Base-by-base conservation (phyloP, 2,329 filamentous ascomycete species). In the Penicillium psychrosexuale region DNA sequence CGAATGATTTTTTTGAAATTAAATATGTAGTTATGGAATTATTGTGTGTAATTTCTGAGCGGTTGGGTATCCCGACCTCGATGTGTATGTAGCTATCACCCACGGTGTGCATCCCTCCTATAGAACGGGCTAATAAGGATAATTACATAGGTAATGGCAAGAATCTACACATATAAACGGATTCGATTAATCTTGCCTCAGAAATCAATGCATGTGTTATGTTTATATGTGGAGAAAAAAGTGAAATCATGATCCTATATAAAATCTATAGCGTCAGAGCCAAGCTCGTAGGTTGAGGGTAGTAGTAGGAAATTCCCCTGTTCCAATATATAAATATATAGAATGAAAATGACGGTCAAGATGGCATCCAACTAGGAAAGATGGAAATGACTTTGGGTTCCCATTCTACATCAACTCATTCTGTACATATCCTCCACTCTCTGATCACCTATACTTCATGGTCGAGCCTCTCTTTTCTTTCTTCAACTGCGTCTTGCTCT, bases 401-500 rank as follows among this genome's bases (percentile, higher is more conserved):
- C 27, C 24, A 45, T 43, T 50, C 6, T 39, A 55, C 28, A 22
- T 45, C n/a, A 47, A 38, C 50, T 52, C 28, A 34, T 28, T 27
- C 48, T 53, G 28, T 61, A 51, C 48, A 58, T 58, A 6, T 55
- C 34, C 46, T 30, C 28, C 24, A 27, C n/a, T 38, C 22, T 33
- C 38, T 9, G 9, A 47, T 71, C 66, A 78, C 51, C 76, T 68
- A 60, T 77, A 76, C 56, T 73, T 71, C 46, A 76, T 65, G 49
- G 71, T 70, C 8, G 75, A 76, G 13, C 77, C 77, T 49, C 78
- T 72, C 66, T 80, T 81, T 68, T 81, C 79, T 68, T 80, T 71
- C 70, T 82, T 82, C 68, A 77, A 73, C 69, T 81, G 78, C 58
- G 78, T 74, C 69, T 81, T 82, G 57, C 79, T 82, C 64, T 75